Evolutionary conservation across 129 eudicot genomes (phyloP).

Genomic region (Heracleum sosnowskyi): DNA sequence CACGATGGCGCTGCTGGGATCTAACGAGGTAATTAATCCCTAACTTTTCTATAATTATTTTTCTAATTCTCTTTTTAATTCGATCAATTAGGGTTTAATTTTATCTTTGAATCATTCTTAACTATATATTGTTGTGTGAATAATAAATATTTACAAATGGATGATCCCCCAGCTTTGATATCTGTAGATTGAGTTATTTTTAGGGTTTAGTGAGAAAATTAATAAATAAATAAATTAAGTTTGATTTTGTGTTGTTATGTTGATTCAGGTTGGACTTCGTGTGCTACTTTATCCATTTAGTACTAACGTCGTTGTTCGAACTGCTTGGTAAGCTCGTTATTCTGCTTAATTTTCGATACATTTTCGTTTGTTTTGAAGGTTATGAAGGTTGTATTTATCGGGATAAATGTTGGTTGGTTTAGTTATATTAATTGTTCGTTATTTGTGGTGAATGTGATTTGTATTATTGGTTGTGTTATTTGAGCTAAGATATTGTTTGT

Average conservation of each 20-base stretch:
- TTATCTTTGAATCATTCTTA: neutral
- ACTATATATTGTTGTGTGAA: neutral
- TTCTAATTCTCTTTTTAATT: neutral
- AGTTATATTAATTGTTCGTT: neutral
- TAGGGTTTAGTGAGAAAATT: slow-evolving; percentile 1
- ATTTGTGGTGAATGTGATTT: neutral
- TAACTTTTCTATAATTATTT: neutral
- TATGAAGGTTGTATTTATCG: neutral
- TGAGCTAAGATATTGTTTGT: neutral
- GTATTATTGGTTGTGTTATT: neutral
- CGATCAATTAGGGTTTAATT: neutral
- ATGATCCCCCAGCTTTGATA: neutral
- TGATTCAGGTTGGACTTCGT: slow-evolving; percentile 66
- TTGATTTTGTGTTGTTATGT: slow-evolving; percentile 14
- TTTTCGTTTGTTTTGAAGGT: neutral
- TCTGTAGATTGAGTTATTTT: neutral
- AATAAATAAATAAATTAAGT: neutral
- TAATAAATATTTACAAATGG: neutral
- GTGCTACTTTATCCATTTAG: slow-evolving; percentile 76
- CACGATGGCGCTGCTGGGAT: slow-evolving; percentile 48
- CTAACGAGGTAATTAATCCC: slow-evolving; percentile 40
- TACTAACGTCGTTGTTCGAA: slow-evolving; percentile 65
- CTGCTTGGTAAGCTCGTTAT: slow-evolving; percentile 58
- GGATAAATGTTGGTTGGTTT: neutral
- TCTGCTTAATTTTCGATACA: neutral